phyloP scores from a whole-genome alignment of 2,329 filamentous ascomycete genomes.

The Ophiobolus disseminans region DNA sequence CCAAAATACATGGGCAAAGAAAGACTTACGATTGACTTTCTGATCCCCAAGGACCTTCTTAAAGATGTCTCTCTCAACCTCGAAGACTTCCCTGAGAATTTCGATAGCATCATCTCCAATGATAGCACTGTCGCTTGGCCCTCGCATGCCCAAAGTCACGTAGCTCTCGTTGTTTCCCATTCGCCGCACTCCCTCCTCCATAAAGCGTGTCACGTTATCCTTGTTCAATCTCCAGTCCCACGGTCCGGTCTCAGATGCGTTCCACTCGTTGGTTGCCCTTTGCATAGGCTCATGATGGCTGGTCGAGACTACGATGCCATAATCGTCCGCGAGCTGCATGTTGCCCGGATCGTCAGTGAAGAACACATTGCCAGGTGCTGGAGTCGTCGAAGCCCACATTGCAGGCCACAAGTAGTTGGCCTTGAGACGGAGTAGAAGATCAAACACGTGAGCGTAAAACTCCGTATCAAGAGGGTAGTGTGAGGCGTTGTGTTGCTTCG shows the following conservation, averaged over 20 bases:
- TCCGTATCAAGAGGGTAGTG: slow-evolving; percentile 10
- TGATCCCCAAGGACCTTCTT: slow-evolving; percentile 13
- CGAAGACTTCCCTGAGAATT: slow-evolving; percentile 20
- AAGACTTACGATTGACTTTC: slow-evolving; percentile 13
- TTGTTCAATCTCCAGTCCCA: slow-evolving; percentile 21
- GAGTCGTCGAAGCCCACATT: slow-evolving; percentile 25
- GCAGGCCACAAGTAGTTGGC: slow-evolving; percentile 32
- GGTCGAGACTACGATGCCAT: slow-evolving; percentile 27
- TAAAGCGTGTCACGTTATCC: slow-evolving; percentile 12
- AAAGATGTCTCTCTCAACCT: slow-evolving; percentile 15
- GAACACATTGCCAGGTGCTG: slow-evolving; percentile 24
- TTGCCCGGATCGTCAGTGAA: slow-evolving; percentile 29
- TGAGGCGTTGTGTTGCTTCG: slow-evolving; percentile 27
- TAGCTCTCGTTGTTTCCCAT: slow-evolving; percentile 13
- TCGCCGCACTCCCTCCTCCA: slow-evolving; percentile 12
- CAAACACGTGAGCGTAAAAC: slow-evolving; percentile 20
- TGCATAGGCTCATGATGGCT: slow-evolving; percentile 30
- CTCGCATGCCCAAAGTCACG: slow-evolving; percentile 19
- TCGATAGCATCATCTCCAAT: slow-evolving; percentile 9
- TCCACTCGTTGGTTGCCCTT: slow-evolving; percentile 26
- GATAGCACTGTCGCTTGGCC: slow-evolving; percentile 11
- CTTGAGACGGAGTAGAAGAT: slow-evolving; percentile 15
- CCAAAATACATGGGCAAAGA: too few species aligned
- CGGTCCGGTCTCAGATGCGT: slow-evolving; percentile 5
- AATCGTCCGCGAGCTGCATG: slow-evolving; percentile 24